These are phyloP conservation scores for Guadua angustifolia DNA, from an alignment of 176 grass and related monocot species.

Conservation along the genomic window DNA sequence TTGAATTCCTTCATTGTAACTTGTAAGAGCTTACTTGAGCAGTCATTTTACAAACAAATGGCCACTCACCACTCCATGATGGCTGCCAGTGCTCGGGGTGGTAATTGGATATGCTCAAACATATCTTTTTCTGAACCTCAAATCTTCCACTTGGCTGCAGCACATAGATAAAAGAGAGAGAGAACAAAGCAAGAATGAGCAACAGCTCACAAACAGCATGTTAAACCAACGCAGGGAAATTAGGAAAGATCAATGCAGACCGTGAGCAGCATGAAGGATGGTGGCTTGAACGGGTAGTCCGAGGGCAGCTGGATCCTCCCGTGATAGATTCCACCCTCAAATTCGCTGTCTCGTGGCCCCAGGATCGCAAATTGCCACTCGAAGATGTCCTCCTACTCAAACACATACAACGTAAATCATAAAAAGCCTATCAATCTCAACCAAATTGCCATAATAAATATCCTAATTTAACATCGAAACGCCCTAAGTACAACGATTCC, in stretches of 20 bases:
- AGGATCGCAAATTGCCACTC: conserved; percentile 99
- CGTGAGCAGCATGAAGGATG: conserved; percentile 93
- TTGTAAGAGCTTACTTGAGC: not conserved
- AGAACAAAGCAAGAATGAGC: not conserved
- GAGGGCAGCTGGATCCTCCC: conserved; percentile 93
- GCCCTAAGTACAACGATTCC: not conserved
- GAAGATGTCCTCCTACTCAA: conserved; percentile 86
- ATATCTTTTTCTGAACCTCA: conserved; percentile 97
- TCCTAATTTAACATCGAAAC: not conserved
- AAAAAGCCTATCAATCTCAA: not conserved
- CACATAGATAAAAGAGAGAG: conserved; percentile 12
- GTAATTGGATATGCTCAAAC: conserved; percentile 99
- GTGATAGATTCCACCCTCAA: conserved; percentile 97
- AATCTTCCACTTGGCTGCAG: conserved; percentile 96
- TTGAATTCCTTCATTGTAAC: not conserved
- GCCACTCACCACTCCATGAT: conserved; percentile 90
- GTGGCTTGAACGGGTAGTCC: conserved; percentile 95
- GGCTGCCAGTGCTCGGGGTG: conserved; percentile 98
- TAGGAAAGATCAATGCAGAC: conserved; percentile 41
- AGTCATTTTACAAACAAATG: conserved; percentile 16
- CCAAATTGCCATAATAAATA: not conserved
- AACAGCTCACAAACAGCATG: conserved; percentile 16
- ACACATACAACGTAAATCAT: not conserved
- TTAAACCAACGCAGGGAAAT: not conserved
- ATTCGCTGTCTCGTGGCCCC: conserved; percentile 85